These are phyloP conservation scores for Candida yuanshanica DNA, from an alignment of 805 yeast species.

Conservation along the genomic window DNA sequence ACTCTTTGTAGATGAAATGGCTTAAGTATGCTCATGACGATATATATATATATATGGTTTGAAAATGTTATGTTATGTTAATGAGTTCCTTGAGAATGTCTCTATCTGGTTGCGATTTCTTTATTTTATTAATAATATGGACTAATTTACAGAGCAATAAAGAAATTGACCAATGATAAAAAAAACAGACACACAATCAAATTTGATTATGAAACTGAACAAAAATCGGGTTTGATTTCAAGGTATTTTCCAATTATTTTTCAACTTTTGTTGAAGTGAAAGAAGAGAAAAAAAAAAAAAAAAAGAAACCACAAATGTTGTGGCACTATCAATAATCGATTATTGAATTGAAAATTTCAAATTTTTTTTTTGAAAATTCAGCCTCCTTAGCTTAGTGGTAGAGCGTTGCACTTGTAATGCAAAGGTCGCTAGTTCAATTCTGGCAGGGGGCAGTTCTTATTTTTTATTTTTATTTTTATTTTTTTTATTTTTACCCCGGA, in stretches of 20 bases:
- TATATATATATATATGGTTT: neutral
- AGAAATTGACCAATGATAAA: neutral
- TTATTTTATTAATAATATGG: neutral
- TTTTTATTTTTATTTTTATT: neutral
- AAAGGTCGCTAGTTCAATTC: slow-evolving; percentile 94
- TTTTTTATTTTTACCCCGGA: neutral
- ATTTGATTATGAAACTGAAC: too few relatives aligned
- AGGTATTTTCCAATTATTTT: neutral
- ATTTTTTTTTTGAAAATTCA: too few relatives aligned
- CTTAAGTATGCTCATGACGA: neutral
- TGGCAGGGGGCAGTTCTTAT: slow-evolving; percentile 62
- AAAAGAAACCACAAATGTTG: too few relatives aligned
- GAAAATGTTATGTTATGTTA: too few relatives aligned
- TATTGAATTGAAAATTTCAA: too few relatives aligned
- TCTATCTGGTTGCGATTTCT: neutral
- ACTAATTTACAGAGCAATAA: neutral
- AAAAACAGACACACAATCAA: neutral
- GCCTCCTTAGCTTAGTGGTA: slow-evolving; percentile 99
- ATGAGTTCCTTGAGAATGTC: neutral
- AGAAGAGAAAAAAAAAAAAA: neutral
- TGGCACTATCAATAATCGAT: too few relatives aligned
- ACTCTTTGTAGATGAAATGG: slow-evolving; percentile 3
- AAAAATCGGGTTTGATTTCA: too few relatives aligned
- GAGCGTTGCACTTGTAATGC: slow-evolving; percentile 99
- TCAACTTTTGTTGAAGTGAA: neutral